Percentiles rank a stretch among this genome's conserved stretches.
phyloP scores from a whole-genome alignment of 2,329 filamentous ascomycete genomes.

The Trichophyton rubrum region DNA sequence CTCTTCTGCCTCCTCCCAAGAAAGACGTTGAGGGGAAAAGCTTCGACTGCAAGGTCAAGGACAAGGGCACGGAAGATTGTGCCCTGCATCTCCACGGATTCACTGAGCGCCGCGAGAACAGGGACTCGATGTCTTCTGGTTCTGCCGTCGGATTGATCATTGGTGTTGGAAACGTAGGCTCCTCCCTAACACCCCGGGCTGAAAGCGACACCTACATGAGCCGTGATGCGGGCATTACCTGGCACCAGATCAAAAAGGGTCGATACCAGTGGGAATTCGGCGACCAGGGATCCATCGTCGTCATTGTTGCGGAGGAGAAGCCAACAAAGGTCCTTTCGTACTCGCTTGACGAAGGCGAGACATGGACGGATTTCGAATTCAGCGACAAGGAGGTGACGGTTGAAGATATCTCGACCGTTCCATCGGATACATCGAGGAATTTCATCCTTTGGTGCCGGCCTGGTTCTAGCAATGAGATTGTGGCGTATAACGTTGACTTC shows the following conservation, averaged over 20 bases:
- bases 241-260: slow-evolving; percentile 77
- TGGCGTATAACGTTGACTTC: slow-evolving; percentile 81
- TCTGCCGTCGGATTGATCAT: slow-evolving; percentile 86
- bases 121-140: slow-evolving; percentile 75
- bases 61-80: slow-evolving; percentile 50
- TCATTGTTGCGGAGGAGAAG: slow-evolving; percentile 62
- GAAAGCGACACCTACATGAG: slow-evolving; percentile 86
- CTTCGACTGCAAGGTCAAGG: slow-evolving; percentile 53
- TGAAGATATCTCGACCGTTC: slow-evolving; percentile 71
- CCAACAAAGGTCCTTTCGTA: slow-evolving; percentile 60
- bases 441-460: slow-evolving; percentile 77
- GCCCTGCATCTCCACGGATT: slow-evolving; percentile 90
- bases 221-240: slow-evolving; percentile 75
- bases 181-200: slow-evolving; percentile 51
- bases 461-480: slow-evolving; percentile 38
- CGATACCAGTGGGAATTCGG: slow-evolving; percentile 89
- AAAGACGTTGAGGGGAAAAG: slow-evolving; percentile 58
- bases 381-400: slow-evolving; percentile 57
- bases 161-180: slow-evolving; percentile 80
- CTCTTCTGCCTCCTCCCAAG: slow-evolving; percentile 56
- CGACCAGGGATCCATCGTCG: slow-evolving; percentile 85
- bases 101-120: slow-evolving; percentile 71
- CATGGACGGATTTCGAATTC: slow-evolving; percentile 68
- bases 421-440: slow-evolving; percentile 77
- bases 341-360: slow-evolving; percentile 66